phyloP scores from a whole-genome alignment of 176 grass and related monocot species.

The Ensete ventricosum region DNA sequence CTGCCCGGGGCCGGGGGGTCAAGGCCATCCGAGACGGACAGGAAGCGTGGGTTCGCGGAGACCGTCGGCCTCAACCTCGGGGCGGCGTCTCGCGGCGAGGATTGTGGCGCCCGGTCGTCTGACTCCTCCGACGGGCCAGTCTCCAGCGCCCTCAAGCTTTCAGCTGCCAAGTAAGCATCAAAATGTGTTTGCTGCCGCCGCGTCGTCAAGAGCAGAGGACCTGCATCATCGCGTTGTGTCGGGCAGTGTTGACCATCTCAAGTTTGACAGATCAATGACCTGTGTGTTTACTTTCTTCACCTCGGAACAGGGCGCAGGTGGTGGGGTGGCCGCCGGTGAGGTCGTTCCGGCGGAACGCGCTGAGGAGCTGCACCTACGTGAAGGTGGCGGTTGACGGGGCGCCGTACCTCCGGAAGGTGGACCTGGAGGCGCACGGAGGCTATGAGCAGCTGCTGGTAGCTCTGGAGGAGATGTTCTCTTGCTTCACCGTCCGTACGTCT shows the following conservation, averaged over 20 bases:
- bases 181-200: no score
- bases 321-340: conserved; percentile 94
- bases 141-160: conserved; percentile 29
- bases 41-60: background rate
- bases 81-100: background rate
- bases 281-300: background rate
- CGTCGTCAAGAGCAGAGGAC: no score
- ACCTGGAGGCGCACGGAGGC: conserved; percentile 55
- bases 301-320: conserved; percentile 37
- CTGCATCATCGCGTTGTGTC: background rate
- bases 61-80: background rate
- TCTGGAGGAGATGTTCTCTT: conserved; percentile 94
- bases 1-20: conserved; percentile 37
- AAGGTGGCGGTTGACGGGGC: conserved; percentile 96
- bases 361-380: conserved; percentile 68
- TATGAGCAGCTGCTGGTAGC: conserved; percentile 71
- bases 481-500: conserved; percentile 73
- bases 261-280: background rate
- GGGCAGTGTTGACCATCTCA: background rate
- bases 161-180: conserved; percentile 53
- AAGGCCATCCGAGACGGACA: background rate
- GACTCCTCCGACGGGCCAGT: conserved; percentile 8
- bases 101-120: background rate
- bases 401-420: conserved; percentile 87
- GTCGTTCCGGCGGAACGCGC: conserved; percentile 62